These are phyloP conservation scores for Nakataea oryzae DNA, from an alignment of 2,329 filamentous ascomycete genomes.

Conservation along the genomic window DNA sequence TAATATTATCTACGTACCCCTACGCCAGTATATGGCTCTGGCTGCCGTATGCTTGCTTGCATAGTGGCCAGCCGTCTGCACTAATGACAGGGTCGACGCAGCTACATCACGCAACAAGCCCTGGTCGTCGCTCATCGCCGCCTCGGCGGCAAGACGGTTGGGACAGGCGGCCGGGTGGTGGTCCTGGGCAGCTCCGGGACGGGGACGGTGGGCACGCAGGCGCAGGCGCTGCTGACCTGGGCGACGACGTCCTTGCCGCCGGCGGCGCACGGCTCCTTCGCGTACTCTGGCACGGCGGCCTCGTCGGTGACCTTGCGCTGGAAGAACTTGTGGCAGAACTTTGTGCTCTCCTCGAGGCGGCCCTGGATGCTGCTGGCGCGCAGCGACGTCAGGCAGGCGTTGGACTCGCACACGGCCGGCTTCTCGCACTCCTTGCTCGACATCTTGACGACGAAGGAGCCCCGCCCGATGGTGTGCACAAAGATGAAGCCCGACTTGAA, in stretches of 20 bases:
- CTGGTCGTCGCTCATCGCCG: not conserved
- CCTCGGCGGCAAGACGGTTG: not conserved
- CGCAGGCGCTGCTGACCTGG: conserved; percentile 16
- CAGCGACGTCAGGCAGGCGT: not conserved
- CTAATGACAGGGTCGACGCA: too few species aligned
- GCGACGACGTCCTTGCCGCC: conserved; percentile 5
- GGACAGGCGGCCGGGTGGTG: not conserved
- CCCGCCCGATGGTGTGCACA: conserved; percentile 37
- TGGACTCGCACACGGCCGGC: not conserved
- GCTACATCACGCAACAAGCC: not conserved
- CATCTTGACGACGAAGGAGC: conserved; percentile 9
- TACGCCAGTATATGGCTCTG: too few species aligned
- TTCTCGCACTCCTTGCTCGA: not conserved
- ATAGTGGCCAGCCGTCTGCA: not conserved
- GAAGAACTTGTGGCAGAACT: conserved; percentile 1
- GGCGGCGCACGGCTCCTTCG: not conserved
- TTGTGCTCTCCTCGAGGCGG: conserved; percentile 1
- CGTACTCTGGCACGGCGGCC: not conserved
- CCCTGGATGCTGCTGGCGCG: not conserved
- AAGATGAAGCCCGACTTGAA: conserved; percentile 26
- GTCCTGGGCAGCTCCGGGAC: conserved; percentile 3
- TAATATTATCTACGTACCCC: too few species aligned
- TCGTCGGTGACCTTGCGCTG: not conserved
- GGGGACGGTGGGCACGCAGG: conserved; percentile 15
- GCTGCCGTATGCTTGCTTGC: too few species aligned